Base-by-base conservation (phyloP, 2,329 filamentous ascomycete genomes). In the Ceratocystis huliohia region DNA sequence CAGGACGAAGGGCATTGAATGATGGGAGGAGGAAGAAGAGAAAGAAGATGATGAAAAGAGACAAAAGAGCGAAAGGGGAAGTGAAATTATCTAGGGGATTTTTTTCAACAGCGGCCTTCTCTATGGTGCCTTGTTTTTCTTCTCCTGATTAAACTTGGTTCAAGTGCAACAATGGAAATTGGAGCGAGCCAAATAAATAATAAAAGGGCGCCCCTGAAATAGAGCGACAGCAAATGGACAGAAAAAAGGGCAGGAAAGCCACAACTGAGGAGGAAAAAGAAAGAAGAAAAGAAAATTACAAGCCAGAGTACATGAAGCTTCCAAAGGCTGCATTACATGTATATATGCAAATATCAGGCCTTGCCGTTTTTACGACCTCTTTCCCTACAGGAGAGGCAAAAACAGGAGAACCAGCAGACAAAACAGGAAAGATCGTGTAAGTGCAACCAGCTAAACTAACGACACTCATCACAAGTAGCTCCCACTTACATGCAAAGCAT, bases 101-200 rank as follows among this genome's bases (percentile, higher is more conserved):
- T 41, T 59, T 57, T 59, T 59, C 17, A n/a, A 30, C 17, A 2
- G 53, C 5, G 13, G 25, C 53, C 17, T 17, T 37, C 28, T 59
- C 53, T 33, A 20, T 20, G 37, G 8, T 41, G 25, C 25, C 53
- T 59, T 33, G 53, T 59, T n/a, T 59, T 30, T 59, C 53, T 28
- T 57, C 53, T 57, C 53, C 53, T 59, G 28, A 59, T 33, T 30
- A 17, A 30, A 59, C 53, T 30, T 15, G 53, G 22, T 13, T 33
- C 53, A 59, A 59, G 53, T 59, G 22, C 53, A 30, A 59, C 53
- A 50, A 59, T 59, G 28, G 53, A 59, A 33, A 59, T 59, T 59
- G 28, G 53, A 30, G 53, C 50, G 8, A 56, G 50, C 53, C 53
- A 59, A 59, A 59, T 59, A 22, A 22, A 41, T 41, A 41, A 41